Evolutionary conservation across 2,329 filamentous ascomycete genomes (phyloP).

Genomic region (Ophiostoma montium): DNA sequence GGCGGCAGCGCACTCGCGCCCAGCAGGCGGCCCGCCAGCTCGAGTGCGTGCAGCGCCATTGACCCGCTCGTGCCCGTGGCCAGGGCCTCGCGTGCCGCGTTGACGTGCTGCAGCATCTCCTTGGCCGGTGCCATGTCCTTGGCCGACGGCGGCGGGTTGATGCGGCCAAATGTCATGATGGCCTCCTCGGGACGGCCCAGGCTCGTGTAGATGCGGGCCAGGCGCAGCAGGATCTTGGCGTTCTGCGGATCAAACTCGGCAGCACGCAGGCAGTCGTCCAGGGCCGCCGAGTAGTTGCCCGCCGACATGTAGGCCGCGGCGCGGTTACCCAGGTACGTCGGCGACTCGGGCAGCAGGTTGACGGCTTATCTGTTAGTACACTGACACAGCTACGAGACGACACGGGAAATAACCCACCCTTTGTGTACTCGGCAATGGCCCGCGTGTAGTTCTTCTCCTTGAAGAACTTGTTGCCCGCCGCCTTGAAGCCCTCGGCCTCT

Average conservation of each 20-base stretch:
- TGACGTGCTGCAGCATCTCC: constrained; percentile 72
- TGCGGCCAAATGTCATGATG: constrained; percentile 64
- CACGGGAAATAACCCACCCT: constrained; percentile 46
- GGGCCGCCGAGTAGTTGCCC: constrained; percentile 60
- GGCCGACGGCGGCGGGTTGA: constrained; percentile 64
- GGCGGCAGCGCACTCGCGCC: constrained; percentile 65
- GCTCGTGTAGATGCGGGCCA: constrained; percentile 80
- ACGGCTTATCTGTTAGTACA: constrained; percentile 52
- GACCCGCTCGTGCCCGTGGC: constrained; percentile 65
- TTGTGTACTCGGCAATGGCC: constrained; percentile 86
- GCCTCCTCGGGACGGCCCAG: constrained; percentile 81
- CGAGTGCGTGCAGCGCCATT: constrained; percentile 83
- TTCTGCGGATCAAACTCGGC: constrained; percentile 75
- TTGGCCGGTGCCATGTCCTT: constrained; percentile 76
- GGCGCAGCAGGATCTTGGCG: constrained; percentile 71
- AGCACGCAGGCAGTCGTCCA: constrained; percentile 76
- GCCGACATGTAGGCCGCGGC: constrained; percentile 89
- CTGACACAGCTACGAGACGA: background rate
- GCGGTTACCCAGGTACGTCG: constrained; percentile 88
- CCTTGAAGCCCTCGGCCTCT: constrained; percentile 84
- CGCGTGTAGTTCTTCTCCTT: constrained; percentile 82
- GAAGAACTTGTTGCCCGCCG: constrained; percentile 90
- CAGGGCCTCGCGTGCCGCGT: constrained; percentile 65
- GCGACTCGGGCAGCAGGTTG: constrained; percentile 68
- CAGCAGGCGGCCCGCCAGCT: constrained; percentile 74